Evolutionary conservation across 192 early-diverging fungal species (phyloP), one percentile per base, ranked within the genome.

Genomic region (Diversispora eburnea): DNA sequence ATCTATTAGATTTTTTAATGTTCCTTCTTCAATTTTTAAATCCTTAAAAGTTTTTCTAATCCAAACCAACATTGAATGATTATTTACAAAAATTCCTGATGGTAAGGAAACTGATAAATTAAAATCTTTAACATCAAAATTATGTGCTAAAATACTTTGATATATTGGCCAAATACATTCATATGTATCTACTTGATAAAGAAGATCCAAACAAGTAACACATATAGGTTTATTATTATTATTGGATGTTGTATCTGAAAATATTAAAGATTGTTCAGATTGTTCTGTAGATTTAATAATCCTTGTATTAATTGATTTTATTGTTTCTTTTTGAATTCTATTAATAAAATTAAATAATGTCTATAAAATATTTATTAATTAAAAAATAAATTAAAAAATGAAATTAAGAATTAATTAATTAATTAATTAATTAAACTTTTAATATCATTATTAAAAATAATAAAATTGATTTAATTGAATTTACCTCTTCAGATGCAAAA

Each of bases 21-120:
- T 7, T 20, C 5, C 19, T 19, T 17, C 9, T 47, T 52, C 13
- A 10, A 12, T 43, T 45, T 4, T 47, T 25, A 47, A 7, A 17
- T 48, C 58, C 69, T 51, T 33, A 25, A 7, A 59, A 15, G 3
- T 59, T 58, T 71, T 8, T 22, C 47, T 58, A 25, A 71, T 47
- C 20, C 19, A 78, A 8, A 84, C 39, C n/a, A 43, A 39, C 8
- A 78, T 20, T 0, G 79, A 65, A 67, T 79, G 78, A 57, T 79
- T 77, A 3, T 77, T 77, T 12, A 69, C 52, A 9, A 82, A 20
- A 8, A 73, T 43, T 62, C 80, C 70, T 1, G 72, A 39, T 10
- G 82, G 82, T 33, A 83, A 51, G 0, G 75, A 69, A 49, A 75
- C 46, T 17, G 45, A 74, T 19, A 83, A 48, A 54, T 55, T 77